These are phyloP conservation scores for Populus simonii DNA, from an alignment of 345 rosid species.

Conservation along the genomic window DNA sequence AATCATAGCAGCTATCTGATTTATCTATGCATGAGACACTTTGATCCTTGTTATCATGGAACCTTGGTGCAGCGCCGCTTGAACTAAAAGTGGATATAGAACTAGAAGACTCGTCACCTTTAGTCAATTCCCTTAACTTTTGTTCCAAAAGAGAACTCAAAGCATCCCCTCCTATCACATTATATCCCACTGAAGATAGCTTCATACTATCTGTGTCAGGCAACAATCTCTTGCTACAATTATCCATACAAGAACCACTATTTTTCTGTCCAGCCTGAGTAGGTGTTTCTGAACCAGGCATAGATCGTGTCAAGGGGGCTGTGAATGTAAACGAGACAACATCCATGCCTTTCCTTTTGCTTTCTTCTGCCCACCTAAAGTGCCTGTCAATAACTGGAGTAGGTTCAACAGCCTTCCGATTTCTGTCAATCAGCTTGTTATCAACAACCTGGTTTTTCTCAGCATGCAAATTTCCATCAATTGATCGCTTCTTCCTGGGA, in stretches of 20 bases:
- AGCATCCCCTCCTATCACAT: slow-evolving; percentile 76
- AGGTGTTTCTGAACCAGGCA: slow-evolving; percentile 35
- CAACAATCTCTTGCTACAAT: slow-evolving; percentile 42
- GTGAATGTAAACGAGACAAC: slow-evolving; percentile 81
- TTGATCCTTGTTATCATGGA: slow-evolving; percentile 19
- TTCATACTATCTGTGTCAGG: slow-evolving; percentile 44
- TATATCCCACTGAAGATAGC: slow-evolving; percentile 50
- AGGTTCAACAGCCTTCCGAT: slow-evolving; percentile 33
- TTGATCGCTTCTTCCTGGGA: slow-evolving; percentile 65
- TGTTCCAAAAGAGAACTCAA: slow-evolving; percentile 78
- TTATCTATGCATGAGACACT: slow-evolving; percentile 13
- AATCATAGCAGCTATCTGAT: slow-evolving; percentile 16
- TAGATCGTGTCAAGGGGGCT: slow-evolving; percentile 55
- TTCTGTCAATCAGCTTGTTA: slow-evolving; percentile 27
- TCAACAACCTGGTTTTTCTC: slow-evolving; percentile 41
- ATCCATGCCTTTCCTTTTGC: slow-evolving; percentile 65
- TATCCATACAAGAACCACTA: slow-evolving; percentile 27
- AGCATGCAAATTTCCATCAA: slow-evolving; percentile 42
- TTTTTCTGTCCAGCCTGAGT: slow-evolving; percentile 30
- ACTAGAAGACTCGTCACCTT: slow-evolving; percentile 50
- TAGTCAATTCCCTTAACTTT: slow-evolving; percentile 71
- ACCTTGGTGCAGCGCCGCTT: neutral
- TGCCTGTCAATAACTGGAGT: slow-evolving; percentile 31
- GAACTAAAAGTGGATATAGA: slow-evolving; percentile 23
- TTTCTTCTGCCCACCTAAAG: slow-evolving; percentile 48